Evolutionary conservation across 192 early-diverging fungal genomes (phyloP).

Genomic region (Coemansia sp.): DNA sequence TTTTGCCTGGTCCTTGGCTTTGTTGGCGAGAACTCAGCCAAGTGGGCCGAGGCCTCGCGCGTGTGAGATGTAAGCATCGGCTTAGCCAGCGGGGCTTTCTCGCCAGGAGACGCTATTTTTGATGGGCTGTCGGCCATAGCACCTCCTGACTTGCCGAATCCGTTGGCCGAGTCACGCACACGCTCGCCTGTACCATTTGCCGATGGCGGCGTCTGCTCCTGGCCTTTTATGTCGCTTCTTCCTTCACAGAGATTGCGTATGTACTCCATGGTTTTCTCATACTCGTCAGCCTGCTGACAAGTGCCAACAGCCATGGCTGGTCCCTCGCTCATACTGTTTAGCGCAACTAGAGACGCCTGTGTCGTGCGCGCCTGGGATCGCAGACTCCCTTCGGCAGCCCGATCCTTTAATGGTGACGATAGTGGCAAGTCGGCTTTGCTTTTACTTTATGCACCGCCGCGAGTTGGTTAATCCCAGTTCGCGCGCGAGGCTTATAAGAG

Average conservation of each 20-base stretch:
- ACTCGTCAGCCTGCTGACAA: constrained; percentile 31
- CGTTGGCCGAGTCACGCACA: constrained; percentile 1
- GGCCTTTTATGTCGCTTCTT: constrained; percentile 19
- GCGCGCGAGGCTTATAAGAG: background rate
- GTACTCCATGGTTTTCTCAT: constrained; percentile 33
- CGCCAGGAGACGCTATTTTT: background rate
- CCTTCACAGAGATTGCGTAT: constrained; percentile 45
- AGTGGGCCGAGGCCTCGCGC: background rate
- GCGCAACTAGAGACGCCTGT: background rate
- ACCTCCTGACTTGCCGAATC: background rate
- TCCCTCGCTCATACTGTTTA: background rate
- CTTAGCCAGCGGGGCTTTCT: background rate
- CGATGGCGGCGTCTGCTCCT: background rate
- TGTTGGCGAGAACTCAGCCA: background rate
- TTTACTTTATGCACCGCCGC: background rate
- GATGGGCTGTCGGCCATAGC: background rate
- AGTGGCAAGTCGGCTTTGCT: background rate
- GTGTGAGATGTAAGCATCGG: background rate
- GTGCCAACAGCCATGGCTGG: constrained; percentile 33
- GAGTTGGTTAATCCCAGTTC: background rate
- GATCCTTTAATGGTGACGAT: background rate
- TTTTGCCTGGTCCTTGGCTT: constrained; percentile 10
- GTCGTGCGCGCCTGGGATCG: background rate
- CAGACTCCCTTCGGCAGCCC: constrained; percentile 2
- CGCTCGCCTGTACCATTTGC: background rate